Evolutionary conservation across 2,329 filamentous ascomycete genomes (phyloP), one percentile per base, ranked within the genome.

Genomic region (Paecilomyces fulvus): DNA sequence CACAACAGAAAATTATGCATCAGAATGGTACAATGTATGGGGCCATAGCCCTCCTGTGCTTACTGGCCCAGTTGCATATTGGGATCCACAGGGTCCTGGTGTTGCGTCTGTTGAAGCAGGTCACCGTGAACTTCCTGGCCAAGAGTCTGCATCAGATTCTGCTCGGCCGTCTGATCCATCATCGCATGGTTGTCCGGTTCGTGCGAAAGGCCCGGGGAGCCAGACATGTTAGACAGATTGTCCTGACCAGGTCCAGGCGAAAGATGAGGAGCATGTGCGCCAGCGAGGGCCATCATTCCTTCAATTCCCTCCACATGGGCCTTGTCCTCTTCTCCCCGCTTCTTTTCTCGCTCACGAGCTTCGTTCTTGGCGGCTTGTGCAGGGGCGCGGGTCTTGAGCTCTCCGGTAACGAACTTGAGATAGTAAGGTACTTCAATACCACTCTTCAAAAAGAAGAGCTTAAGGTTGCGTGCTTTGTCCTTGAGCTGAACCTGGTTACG

Each of bases 401-500:
- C 91, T 3, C 91, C 91, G 0, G 91, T 96, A 10, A 96, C 91
- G 30, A 88, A 89, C 65, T 92, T 86, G 21, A 96, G 75, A 63
- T 94, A 94, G 64, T 89, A 90, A 0, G 91, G 91, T 70, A 96
- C 92, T 65, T 96, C 91, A 4, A 90, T 91, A 54, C 90, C 90
- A 17, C 88, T 92, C 76, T 96, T 96, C 55, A 96, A 76, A 72
- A 95, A 95, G 75, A 94, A 95, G 0, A 96, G 75, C 71, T 95
- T 96, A 52, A 95, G 74, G 61, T 96, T 96, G 52, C 90, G 81
- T 0, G 90, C 90, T 72, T 96, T 96, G 68, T 96, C 90, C 71
- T 96, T 96, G 11, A 95, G 79, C 68, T 95, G 91, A 0, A 96
- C 91, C 67, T 96, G 90, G 49, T 91, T 95, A 31, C 90, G 83